Conservation (phyloP, 306 rosid species). For the Aeschynomene evenia region DNA sequence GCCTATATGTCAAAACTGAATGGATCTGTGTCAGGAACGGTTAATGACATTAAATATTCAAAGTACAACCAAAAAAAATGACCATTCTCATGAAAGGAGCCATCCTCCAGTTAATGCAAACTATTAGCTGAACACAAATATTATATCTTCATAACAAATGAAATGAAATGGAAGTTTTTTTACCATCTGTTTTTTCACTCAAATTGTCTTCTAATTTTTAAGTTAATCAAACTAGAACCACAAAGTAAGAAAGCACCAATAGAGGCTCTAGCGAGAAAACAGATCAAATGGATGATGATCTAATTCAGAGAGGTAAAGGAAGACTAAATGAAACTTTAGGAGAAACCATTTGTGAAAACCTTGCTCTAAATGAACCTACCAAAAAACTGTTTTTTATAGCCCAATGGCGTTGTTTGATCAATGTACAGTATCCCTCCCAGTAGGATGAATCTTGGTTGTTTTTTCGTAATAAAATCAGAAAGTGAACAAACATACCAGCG, state of each 20-base stretch:
- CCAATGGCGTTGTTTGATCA: not conserved
- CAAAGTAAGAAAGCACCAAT: not conserved
- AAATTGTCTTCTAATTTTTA: constrained; percentile 1
- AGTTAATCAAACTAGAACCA: constrained; percentile 16
- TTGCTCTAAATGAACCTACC: not conserved
- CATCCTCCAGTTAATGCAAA: constrained; percentile 20
- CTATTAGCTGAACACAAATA: constrained; percentile 1
- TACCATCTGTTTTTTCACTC: constrained; percentile 1
- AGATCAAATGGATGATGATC: not conserved
- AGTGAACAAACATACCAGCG: constrained; percentile 67
- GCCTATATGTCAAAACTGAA: constrained; percentile 92
- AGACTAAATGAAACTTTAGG: not conserved
- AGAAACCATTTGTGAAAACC: constrained; percentile 1
- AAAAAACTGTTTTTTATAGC: not conserved
- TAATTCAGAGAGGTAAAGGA: not conserved
- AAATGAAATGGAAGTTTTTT: too few species aligned
- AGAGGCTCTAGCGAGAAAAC: constrained; percentile 9
- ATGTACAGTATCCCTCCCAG: not conserved
- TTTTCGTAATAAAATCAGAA: constrained; percentile 1
- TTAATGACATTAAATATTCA: constrained; percentile 14
- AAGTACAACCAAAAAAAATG: constrained; percentile 4
- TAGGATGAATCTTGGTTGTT: not conserved
- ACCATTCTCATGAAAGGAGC: not conserved
- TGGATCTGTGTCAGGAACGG: constrained; percentile 31
- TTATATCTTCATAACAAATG: constrained; percentile 3